These are phyloP conservation scores for Aspergillus novoparasiticus DNA, from an alignment of 2,329 filamentous ascomycete genomes.

Conservation along the genomic window DNA sequence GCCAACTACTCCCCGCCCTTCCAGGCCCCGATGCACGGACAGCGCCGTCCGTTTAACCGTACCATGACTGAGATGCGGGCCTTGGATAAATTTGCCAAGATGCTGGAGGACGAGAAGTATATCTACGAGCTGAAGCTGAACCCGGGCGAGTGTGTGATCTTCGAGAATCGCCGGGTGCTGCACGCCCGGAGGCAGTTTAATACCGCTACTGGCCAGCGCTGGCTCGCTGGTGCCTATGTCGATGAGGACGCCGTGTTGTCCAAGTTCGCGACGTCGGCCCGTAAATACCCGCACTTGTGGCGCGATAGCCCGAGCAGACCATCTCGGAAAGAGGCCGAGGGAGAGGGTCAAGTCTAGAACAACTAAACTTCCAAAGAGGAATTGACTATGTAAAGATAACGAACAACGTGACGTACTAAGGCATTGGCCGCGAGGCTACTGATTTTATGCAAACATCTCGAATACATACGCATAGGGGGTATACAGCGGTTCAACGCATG, in stretches of 20 bases:
- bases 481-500: neutral
- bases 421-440: neutral
- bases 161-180: slow-evolving; percentile 82
- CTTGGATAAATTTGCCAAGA: slow-evolving; percentile 59
- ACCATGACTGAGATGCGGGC: slow-evolving; percentile 43
- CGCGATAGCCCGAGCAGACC: neutral
- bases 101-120: slow-evolving; percentile 60
- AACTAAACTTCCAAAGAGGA: neutral
- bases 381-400: neutral
- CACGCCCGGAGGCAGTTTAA: slow-evolving; percentile 83
- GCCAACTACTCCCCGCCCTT: slow-evolving; percentile 80
- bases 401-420: neutral
- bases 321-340: neutral
- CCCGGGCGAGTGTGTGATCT: slow-evolving; percentile 88
- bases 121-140: slow-evolving; percentile 72
- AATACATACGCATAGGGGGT: neutral
- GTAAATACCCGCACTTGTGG: slow-evolving; percentile 13
- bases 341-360: neutral
- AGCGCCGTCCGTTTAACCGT: slow-evolving; percentile 3
- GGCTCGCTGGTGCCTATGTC: slow-evolving; percentile 85
- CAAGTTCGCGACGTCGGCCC: slow-evolving; percentile 36
- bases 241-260: slow-evolving; percentile 64
- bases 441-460: neutral
- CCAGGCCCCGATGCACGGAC: slow-evolving; percentile 58
- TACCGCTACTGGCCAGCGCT: slow-evolving; percentile 64